A percentile compares a stretch with the other conserved stretches of the same genome.
Conservation (phyloP, 345 rosid species). For the Angophora floribunda region DNA sequence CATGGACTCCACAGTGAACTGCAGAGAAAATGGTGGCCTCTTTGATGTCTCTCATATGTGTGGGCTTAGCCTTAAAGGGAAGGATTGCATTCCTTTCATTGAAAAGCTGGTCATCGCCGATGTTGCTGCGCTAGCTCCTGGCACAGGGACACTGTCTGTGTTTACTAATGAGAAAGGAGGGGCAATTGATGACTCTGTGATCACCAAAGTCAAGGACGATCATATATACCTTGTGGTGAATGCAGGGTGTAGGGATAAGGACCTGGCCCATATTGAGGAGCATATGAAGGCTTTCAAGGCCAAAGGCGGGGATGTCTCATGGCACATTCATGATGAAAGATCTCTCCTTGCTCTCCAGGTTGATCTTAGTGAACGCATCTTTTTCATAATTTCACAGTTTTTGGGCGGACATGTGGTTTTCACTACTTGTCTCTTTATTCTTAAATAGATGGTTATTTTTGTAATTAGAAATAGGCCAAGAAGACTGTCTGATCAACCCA, state of each 20-base stretch:
- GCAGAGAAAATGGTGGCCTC: conserved; percentile 81
- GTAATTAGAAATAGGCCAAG: not conserved
- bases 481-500: not conserved
- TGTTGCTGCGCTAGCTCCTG: conserved; percentile 77
- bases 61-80: conserved; percentile 94
- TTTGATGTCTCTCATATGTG: conserved; percentile 98
- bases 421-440: not conserved
- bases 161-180: conserved; percentile 95
- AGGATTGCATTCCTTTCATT: conserved; percentile 77
- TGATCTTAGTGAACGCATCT: not conserved
- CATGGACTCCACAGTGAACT: conserved; percentile 92
- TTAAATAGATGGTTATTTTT: not conserved
- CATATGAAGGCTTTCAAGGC: conserved; percentile 90
- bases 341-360: conserved; percentile 99
- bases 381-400: not conserved
- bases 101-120: conserved; percentile 96
- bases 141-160: conserved; percentile 86
- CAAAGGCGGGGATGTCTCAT: conserved; percentile 90
- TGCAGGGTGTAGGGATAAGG: conserved; percentile 99
- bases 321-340: conserved; percentile 98
- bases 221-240: conserved; percentile 90
- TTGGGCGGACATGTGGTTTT: not conserved
- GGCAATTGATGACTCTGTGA: conserved; percentile 92
- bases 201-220: conserved; percentile 75
- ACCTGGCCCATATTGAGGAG: conserved; percentile 91